Evolutionary conservation across 2,329 filamentous ascomycete genomes (phyloP), one percentile per base, ranked within the genome.

Genomic region (Colletotrichum gigasporum): DNA sequence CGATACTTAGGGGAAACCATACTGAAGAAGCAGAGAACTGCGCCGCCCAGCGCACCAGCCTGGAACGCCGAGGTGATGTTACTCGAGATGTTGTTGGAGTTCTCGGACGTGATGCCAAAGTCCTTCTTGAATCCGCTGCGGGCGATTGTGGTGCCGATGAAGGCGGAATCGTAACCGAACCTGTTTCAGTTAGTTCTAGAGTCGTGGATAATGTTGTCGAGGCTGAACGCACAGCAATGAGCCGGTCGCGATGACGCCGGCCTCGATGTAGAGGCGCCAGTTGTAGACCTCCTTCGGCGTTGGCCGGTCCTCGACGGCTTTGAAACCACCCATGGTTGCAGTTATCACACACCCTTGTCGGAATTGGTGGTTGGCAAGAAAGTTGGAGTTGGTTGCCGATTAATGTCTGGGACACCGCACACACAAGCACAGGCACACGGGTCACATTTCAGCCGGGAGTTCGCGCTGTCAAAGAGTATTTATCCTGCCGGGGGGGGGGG

Each of bases 231-330:
- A 78, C 73, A 81, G 75, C 16, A 81, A 56, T 2, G 79, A 80
- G 14, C 83, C 83, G 8, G 80, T 80, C 4, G 82, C 79, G 44
- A 85, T 83, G 39, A 85, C 75, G 10, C 79, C 69, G 0, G 82
- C 78, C 51, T 82, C 78, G 7, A 72, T 74, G 68, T 86, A 86
- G n/a, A 85, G 72, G 4, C 79, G 76, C 79, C 79, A 83, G 68
- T 85, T 85, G 73, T 85, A 85, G 67, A 86, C 83, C 72, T 85
- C 82, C 64, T 79, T 78, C 18, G 84, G 84, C 66, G 83, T 87
- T 32, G 84, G 84, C 67, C 84, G 77, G 70, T 86, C 84, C 71
- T 86, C 84, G 37, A 82, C 80, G 30, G 82, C 82, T 54, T 80
- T 78, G 68, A 83, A 74, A 28, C 76, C 76, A 64, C 72, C 75